These are phyloP conservation scores for Fusarium acutatum DNA, from an alignment of 2,329 filamentous ascomycete genomes.

Conservation along the genomic window DNA sequence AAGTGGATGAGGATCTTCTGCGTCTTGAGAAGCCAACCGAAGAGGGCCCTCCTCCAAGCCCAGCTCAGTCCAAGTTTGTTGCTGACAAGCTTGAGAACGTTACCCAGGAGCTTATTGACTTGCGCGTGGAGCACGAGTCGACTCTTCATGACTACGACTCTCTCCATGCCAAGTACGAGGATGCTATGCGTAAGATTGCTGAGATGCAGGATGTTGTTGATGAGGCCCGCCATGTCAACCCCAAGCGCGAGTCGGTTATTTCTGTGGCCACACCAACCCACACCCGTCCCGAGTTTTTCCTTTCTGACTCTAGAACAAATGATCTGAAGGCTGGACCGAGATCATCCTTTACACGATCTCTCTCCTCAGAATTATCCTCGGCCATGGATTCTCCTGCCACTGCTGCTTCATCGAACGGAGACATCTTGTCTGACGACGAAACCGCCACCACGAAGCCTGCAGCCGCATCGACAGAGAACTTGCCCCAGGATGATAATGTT, in stretches of 20 bases:
- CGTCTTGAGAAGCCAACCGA: conserved; percentile 26
- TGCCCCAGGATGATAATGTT: conserved; percentile 51
- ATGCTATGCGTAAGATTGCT: conserved; percentile 81
- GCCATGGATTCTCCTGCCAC: conserved; percentile 79
- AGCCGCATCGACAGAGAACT: conserved; percentile 48
- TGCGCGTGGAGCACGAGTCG: conserved; percentile 88
- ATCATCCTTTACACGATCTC: conserved; percentile 82
- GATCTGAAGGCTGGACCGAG: conserved; percentile 71
- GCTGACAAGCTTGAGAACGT: conserved; percentile 92
- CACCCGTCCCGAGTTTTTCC: conserved; percentile 80
- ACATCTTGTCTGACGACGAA: conserved; percentile 51
- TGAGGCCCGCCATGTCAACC: conserved; percentile 73
- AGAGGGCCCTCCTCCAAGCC: conserved; percentile 63
- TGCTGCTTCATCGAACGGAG: conserved; percentile 69
- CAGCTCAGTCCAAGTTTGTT: conserved; percentile 84
- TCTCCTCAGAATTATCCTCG: conserved; percentile 93
- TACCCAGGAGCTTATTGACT: conserved; percentile 88
- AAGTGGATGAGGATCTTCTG: conserved; percentile 40
- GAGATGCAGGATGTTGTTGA: conserved; percentile 88
- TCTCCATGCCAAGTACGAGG: conserved; percentile 89
- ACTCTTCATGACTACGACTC: conserved; percentile 83
- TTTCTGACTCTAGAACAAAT: conserved; percentile 78
- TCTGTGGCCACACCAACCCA: conserved; percentile 60
- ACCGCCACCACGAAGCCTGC: conserved; percentile 57
- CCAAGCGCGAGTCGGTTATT: conserved; percentile 63